Percentiles rank a stretch among this genome's conserved stretches.
phyloP scores from a whole-genome alignment of 495 filamentous ascomycete genomes.

The Podospora didyma region DNA sequence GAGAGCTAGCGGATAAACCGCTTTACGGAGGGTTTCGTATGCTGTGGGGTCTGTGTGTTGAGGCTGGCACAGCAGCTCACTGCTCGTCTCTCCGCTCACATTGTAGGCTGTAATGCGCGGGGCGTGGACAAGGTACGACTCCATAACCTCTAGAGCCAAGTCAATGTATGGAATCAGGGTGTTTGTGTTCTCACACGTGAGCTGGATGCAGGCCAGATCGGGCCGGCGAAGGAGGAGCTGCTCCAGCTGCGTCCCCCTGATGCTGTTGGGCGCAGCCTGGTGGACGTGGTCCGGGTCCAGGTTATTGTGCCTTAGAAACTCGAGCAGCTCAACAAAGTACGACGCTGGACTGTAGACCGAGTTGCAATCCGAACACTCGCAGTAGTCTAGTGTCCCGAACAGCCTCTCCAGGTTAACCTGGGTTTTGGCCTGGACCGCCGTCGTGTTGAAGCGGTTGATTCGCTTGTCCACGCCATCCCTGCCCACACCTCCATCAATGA shows the following conservation, averaged over 20 bases:
- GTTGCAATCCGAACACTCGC: slow-evolving; percentile 21
- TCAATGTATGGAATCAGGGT: slow-evolving; percentile 32
- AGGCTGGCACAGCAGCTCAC: no score
- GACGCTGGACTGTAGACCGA: slow-evolving; percentile 19
- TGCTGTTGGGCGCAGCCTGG: background rate
- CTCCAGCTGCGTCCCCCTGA: background rate
- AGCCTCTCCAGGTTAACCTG: slow-evolving; percentile 6
- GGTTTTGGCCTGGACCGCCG: background rate
- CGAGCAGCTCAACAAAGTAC: slow-evolving; percentile 29
- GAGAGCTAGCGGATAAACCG: no score
- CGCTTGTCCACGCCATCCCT: no score
- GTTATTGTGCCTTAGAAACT: slow-evolving; percentile 15
- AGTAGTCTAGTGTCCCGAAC: background rate
- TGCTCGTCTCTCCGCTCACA: no score
- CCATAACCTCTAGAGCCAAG: slow-evolving; percentile 35
- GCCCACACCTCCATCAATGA: no score
- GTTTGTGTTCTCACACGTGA: slow-evolving; percentile 33
- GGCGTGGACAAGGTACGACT: slow-evolving; percentile 19
- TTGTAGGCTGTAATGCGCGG: background rate
- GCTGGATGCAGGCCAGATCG: slow-evolving; percentile 26
- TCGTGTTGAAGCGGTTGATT: no score
- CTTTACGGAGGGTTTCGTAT: no score
- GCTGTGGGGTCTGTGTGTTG: no score
- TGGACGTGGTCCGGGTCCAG: background rate
- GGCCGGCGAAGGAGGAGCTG: slow-evolving; percentile 22